A percentile compares a stretch with the other conserved stretches of the same genome.
These are phyloP conservation scores for Salix exigua DNA, from an alignment of 345 rosid genomes.

Conservation along the genomic window DNA sequence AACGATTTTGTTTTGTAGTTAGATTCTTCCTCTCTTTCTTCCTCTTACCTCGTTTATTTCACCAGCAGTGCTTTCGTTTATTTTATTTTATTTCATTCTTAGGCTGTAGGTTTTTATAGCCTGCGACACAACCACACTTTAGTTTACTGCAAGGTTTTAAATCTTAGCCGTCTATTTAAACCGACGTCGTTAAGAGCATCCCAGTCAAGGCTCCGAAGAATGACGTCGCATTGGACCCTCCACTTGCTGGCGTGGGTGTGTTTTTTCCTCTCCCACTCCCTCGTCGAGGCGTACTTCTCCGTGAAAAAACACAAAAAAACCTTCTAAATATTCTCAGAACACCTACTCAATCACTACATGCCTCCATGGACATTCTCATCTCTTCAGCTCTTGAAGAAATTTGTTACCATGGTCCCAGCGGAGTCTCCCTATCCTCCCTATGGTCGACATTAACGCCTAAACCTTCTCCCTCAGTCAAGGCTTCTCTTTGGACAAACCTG, in stretches of 20 bases:
- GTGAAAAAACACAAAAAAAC: neutral
- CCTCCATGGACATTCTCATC: slow-evolving; percentile 50
- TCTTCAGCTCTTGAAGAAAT: slow-evolving; percentile 61
- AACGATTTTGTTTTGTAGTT: neutral
- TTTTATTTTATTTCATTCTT: neutral
- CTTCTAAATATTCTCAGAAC: neutral
- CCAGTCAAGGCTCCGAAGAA: neutral
- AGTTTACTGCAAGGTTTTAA: neutral
- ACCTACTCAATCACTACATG: neutral
- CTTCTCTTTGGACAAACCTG: slow-evolving; percentile 54
- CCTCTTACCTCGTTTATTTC: slow-evolving; percentile 13
- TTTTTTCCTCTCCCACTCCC: neutral
- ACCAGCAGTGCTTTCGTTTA: neutral
- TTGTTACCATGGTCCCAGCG: slow-evolving; percentile 49
- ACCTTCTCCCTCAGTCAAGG: slow-evolving; percentile 28
- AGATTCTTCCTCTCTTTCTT: neutral
- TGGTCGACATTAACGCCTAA: slow-evolving; percentile 8
- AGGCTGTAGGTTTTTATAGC: neutral
- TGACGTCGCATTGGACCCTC: neutral
- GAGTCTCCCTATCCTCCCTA: slow-evolving; percentile 28
- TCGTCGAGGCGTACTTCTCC: neutral
- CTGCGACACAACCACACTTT: neutral
- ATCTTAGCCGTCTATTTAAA: neutral
- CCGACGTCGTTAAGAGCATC: neutral
- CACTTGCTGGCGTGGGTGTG: neutral